phyloP scores from a whole-genome alignment of 805 yeast genomes.

The Saturnispora mendoncae region DNA sequence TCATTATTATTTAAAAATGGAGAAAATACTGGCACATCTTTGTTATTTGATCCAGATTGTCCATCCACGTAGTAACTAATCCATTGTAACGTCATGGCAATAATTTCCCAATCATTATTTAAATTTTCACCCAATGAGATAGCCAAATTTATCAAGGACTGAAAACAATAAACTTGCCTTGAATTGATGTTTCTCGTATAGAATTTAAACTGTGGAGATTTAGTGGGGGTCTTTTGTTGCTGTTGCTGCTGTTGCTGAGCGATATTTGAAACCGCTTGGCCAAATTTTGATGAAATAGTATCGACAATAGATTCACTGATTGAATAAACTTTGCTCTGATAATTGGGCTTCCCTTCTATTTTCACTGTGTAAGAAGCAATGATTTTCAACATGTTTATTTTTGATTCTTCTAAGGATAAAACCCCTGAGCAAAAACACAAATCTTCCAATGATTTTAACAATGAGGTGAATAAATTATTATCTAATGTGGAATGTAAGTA shows the following conservation, averaged over 20 bases:
- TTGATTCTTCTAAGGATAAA: constrained; percentile 43
- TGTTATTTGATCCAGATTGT: constrained; percentile 34
- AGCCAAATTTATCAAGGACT: constrained; percentile 72
- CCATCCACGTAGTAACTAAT: constrained; percentile 64
- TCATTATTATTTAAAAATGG: constrained; percentile 40
- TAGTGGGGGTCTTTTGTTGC: background rate
- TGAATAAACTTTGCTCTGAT: constrained; percentile 32
- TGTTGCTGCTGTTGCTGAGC: constrained; percentile 10
- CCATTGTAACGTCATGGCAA: constrained; percentile 68
- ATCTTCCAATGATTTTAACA: constrained; percentile 69
- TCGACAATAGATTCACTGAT: constrained; percentile 46
- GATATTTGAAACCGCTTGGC: constrained; percentile 29
- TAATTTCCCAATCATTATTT: constrained; percentile 48
- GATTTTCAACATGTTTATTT: constrained; percentile 50
- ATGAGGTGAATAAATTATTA: constrained; percentile 54
- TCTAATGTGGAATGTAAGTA: constrained; percentile 63
- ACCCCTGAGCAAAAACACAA: constrained; percentile 78
- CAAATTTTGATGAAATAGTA: constrained; percentile 37
- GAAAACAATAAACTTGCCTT: constrained; percentile 63
- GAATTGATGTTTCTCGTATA: constrained; percentile 45
- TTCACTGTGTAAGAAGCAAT: constrained; percentile 39
- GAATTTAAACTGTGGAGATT: constrained; percentile 12
- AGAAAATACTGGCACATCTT: constrained; percentile 36
- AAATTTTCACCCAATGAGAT: constrained; percentile 74
- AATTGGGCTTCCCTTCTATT: constrained; percentile 27